phyloP scores from a whole-genome alignment of 1,139 yeast species.

The Yamadazyma atlantica region DNA sequence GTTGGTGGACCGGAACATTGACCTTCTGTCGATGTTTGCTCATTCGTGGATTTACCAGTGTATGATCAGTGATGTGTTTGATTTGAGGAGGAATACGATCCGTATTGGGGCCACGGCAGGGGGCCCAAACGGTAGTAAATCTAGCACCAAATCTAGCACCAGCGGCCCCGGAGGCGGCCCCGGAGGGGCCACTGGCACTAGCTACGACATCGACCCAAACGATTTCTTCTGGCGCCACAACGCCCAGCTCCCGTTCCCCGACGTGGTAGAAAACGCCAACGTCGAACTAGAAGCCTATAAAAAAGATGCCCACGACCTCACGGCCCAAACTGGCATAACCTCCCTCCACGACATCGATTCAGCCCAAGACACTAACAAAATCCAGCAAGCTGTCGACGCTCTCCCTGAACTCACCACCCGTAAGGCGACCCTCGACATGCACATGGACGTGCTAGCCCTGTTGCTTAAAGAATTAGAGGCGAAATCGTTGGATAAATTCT shows the following conservation, averaged over 20 bases:
- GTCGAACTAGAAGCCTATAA: constrained; percentile 77
- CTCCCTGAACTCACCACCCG: constrained; percentile 90
- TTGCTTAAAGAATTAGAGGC: constrained; percentile 80
- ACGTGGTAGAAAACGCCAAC: constrained; percentile 95
- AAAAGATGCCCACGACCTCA: constrained; percentile 81
- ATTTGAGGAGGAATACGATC: constrained; percentile 72
- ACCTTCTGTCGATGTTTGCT: constrained; percentile 88
- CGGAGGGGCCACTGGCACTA: constrained; percentile 40
- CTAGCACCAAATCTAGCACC: too few relatives aligned
- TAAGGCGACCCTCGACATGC: constrained; percentile 88
- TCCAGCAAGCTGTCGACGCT: constrained; percentile 87
- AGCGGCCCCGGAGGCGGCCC: too few relatives aligned
- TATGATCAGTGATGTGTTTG: constrained; percentile 89
- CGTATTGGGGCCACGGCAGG: too few relatives aligned
- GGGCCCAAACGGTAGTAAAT: too few relatives aligned
- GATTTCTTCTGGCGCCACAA: constrained; percentile 91
- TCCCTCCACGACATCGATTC: constrained; percentile 72
- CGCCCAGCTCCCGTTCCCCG: constrained; percentile 90
- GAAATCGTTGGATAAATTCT: constrained; percentile 82
- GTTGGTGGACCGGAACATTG: constrained; percentile 83
- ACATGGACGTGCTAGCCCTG: constrained; percentile 91
- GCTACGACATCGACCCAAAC: constrained; percentile 84
- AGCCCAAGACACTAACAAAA: constrained; percentile 71
- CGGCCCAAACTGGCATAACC: constrained; percentile 73
- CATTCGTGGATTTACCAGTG: constrained; percentile 99